Evolutionary conservation across 164 flowering plant species (phyloP).

Genomic region (Vitis rotundifolia): DNA sequence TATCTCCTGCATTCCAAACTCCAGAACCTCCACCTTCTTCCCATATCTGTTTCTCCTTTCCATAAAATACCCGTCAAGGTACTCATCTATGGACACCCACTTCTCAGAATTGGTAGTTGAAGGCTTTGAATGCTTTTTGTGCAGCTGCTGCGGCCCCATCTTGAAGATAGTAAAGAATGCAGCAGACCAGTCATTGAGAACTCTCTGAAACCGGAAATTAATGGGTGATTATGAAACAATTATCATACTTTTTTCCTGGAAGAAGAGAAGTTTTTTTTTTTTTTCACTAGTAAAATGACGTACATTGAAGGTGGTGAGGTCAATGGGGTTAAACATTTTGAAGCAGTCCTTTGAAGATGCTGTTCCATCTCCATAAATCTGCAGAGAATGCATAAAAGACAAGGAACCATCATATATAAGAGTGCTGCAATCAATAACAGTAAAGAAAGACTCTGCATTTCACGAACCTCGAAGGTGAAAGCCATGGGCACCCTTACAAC

Average conservation of each 20-base stretch:
- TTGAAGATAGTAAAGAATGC: slow-evolving; percentile 75
- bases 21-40: slow-evolving; percentile 75
- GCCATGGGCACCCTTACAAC: slow-evolving; percentile 88
- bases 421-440: not conserved
- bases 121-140: slow-evolving; percentile 28
- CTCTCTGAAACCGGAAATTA: slow-evolving; percentile 60
- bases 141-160: slow-evolving; percentile 48
- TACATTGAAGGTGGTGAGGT: slow-evolving; percentile 70
- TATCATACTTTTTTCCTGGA: too few relatives aligned
- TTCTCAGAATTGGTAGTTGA: slow-evolving; percentile 32
- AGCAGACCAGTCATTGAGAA: slow-evolving; percentile 83
- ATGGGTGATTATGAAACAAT: not conserved
- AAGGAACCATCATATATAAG: not conserved
- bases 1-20: slow-evolving; percentile 87
- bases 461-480: slow-evolving; percentile 95
- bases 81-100: slow-evolving; percentile 75
- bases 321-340: slow-evolving; percentile 94
- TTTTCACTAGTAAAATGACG: slow-evolving; percentile 4
- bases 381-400: slow-evolving; percentile 15
- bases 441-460: slow-evolving; percentile 1
- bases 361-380: slow-evolving; percentile 85
- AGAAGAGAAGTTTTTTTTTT: too few relatives aligned
- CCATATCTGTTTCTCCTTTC: slow-evolving; percentile 75
- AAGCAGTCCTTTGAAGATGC: slow-evolving; percentile 88
- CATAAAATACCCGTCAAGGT: slow-evolving; percentile 69